Evolutionary conservation across 352 stramenopile genomes (phyloP).

Genomic region (Phytophthora sojae): DNA sequence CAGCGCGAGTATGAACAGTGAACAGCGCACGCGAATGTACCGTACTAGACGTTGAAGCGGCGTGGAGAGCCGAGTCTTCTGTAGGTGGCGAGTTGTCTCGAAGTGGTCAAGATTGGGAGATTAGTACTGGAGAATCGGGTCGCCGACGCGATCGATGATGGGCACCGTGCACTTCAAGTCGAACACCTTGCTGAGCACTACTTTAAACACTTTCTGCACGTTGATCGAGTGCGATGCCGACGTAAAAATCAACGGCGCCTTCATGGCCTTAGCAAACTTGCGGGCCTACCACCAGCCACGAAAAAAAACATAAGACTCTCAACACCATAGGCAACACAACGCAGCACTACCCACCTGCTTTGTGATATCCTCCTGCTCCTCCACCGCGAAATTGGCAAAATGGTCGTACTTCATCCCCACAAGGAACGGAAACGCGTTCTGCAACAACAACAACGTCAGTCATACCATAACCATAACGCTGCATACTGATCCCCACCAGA

Average conservation of each 20-base stretch:
- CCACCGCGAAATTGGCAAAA: constrained; percentile 89
- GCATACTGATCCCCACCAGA: neutral
- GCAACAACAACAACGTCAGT: neutral
- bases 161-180: constrained; percentile 94
- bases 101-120: constrained; percentile 11
- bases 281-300: constrained; percentile 62
- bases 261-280: constrained; percentile 96
- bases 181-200: constrained; percentile 95
- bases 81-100: constrained; percentile 17
- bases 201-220: constrained; percentile 96
- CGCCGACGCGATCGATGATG: constrained; percentile 92
- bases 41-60: neutral
- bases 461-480: neutral
- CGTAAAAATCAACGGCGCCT: constrained; percentile 94
- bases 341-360: constrained; percentile 76
- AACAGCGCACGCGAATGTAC: neutral
- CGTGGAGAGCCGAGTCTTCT: constrained; percentile 9
- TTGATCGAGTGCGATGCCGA: constrained; percentile 95
- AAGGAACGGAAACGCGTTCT: constrained; percentile 94
- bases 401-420: constrained; percentile 96
- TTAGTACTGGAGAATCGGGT: constrained; percentile 93
- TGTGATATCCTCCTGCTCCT: constrained; percentile 95
- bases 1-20: neutral
- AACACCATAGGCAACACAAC: neutral
- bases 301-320: constrained; percentile 1